phyloP scores from a whole-genome alignment of 1,284 basidiomycete species.

The Pseudozyma sp. region DNA sequence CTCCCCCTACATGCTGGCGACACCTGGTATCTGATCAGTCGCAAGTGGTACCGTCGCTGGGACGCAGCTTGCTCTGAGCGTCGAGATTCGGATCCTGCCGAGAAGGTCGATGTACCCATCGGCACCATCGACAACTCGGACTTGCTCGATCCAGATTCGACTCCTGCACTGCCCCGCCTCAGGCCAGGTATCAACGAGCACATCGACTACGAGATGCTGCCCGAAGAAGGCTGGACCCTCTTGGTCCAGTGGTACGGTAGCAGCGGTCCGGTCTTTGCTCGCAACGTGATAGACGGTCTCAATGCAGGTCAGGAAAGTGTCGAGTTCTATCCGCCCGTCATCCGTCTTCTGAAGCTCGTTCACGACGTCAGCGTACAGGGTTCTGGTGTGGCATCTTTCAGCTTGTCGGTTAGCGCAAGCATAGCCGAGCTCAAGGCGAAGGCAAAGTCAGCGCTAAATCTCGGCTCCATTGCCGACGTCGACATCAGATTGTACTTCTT shows the following conservation, averaged over 20 bases:
- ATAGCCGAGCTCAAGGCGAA: slow-evolving; percentile 54
- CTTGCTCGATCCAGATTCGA: slow-evolving; percentile 72
- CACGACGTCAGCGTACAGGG: slow-evolving; percentile 61
- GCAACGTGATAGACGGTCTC: slow-evolving; percentile 74
- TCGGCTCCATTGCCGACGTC: slow-evolving; percentile 32
- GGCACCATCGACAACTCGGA: slow-evolving; percentile 80
- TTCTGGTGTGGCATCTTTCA: slow-evolving; percentile 31
- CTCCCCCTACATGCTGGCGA: slow-evolving; percentile 74
- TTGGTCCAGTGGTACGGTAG: slow-evolving; percentile 81
- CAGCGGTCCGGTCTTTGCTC: slow-evolving; percentile 73
- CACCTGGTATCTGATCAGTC: slow-evolving; percentile 81
- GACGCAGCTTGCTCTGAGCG: slow-evolving; percentile 77
- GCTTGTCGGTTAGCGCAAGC: slow-evolving; percentile 54
- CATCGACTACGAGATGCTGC: slow-evolving; percentile 82
- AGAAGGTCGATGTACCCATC: slow-evolving; percentile 74
- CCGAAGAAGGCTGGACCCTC: slow-evolving; percentile 78
- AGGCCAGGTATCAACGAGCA: slow-evolving; percentile 73
- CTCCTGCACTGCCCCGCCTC: slow-evolving; percentile 48
- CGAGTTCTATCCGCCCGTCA: slow-evolving; percentile 81
- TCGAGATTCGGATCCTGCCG: slow-evolving; percentile 76
- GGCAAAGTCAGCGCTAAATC: slow-evolving; percentile 46
- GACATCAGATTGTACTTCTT: slow-evolving; percentile 51
- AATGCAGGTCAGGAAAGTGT: slow-evolving; percentile 72
- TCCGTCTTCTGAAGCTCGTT: slow-evolving; percentile 74
- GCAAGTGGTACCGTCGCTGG: slow-evolving; percentile 81